Conservation (phyloP, 768 basidiomycete species). For the Cystofilobasidium capitatum region DNA sequence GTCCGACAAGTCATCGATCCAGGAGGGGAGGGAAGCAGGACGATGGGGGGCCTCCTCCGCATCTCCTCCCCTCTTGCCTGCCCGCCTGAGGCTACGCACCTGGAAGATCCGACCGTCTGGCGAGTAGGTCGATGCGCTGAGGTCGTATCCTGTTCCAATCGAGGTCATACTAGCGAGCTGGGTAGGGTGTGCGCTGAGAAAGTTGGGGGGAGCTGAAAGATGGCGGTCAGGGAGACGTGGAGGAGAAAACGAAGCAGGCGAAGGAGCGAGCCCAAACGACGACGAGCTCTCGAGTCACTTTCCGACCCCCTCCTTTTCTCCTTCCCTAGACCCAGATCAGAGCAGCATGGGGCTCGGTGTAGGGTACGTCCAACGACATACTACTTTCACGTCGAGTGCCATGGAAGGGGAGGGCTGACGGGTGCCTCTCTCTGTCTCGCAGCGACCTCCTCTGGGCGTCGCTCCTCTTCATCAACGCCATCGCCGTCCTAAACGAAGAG, state of each 20-base stretch:
- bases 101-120: slow-evolving; percentile 93
- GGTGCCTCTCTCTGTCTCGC: neutral
- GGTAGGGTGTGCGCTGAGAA: neutral
- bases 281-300: neutral
- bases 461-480: slow-evolving; percentile 81
- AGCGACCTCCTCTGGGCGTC: slow-evolving; percentile 61
- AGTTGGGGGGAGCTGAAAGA: neutral
- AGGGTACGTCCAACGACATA: neutral
- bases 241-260: slow-evolving; percentile 3
- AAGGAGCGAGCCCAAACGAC: neutral
- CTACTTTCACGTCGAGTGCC: neutral
- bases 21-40: neutral
- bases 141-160: slow-evolving; percentile 97
- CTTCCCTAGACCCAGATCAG: neutral
- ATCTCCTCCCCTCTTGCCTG: no score
- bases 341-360: slow-evolving; percentile 7
- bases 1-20: no score
- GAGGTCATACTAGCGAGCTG: slow-evolving; percentile 61
- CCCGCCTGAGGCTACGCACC: slow-evolving; percentile 53
- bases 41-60: no score
- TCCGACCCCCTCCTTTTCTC: neutral
- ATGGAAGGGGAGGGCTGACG: neutral
- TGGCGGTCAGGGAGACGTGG: slow-evolving; percentile 8
- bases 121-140: slow-evolving; percentile 84
- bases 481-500: slow-evolving; percentile 92